phyloP scores from a whole-genome alignment of 2,329 filamentous ascomycete species.

The Volutella citrinella region DNA sequence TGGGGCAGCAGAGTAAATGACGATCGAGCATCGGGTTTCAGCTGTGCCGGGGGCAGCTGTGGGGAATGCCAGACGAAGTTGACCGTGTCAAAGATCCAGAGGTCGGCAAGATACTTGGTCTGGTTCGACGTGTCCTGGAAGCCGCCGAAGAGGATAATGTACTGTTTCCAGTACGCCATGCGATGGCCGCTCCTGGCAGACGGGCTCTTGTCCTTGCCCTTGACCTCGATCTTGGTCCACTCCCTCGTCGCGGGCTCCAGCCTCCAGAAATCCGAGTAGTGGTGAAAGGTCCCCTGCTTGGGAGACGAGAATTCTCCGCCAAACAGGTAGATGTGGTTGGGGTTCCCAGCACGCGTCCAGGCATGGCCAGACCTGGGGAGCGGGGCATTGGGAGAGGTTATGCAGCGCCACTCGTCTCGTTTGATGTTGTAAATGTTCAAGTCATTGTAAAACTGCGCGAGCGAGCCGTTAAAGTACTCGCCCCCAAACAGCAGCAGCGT shows the following conservation, averaged over 20 bases:
- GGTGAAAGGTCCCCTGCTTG: conserved; percentile 97
- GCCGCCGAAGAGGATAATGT: conserved; percentile 91
- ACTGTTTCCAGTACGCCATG: conserved; percentile 97
- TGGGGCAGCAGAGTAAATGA: conserved; percentile 92
- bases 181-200: conserved; percentile 87
- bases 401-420: conserved; percentile 83
- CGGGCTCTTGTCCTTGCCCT: conserved; percentile 73
- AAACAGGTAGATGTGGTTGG: conserved; percentile 84
- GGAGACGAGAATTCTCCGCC: conserved; percentile 95
- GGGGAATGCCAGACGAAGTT: conserved; percentile 84
- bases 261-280: conserved; percentile 98
- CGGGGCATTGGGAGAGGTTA: conserved; percentile 88
- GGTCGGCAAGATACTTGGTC: conserved; percentile 87
- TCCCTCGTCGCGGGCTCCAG: conserved; percentile 81
- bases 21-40: conserved; percentile 86
- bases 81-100: conserved; percentile 93
- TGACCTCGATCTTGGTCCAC: conserved; percentile 84
- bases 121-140: conserved; percentile 96
- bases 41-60: conserved; percentile 68
- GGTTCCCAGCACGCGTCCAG: conserved; percentile 86
- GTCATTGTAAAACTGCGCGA: conserved; percentile 71
- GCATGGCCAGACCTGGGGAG: conserved; percentile 90
- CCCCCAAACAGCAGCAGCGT: conserved; percentile 91
- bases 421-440: conserved; percentile 72
- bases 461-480: conserved; percentile 90